These are phyloP conservation scores for Croton setiger DNA, from an alignment of 441 rosid species.

Conservation along the genomic window DNA sequence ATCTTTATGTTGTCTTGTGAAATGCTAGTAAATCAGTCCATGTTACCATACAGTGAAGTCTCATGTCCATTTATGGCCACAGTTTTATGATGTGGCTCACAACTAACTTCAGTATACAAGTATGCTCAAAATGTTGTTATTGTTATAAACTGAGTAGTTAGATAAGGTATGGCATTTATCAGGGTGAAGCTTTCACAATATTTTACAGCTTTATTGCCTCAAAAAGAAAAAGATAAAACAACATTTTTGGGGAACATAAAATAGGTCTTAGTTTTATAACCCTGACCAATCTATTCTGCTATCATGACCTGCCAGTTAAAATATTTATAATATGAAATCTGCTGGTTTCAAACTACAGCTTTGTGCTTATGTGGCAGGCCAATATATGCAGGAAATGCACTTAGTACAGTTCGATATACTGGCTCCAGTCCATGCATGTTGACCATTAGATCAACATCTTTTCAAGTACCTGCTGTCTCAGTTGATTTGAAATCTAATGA, in stretches of 20 bases:
- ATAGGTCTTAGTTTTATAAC: neutral
- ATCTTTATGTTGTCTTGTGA: neutral
- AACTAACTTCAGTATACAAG: neutral
- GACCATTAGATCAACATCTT: slow-evolving; percentile 75
- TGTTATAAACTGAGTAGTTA: neutral
- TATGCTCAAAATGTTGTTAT: neutral
- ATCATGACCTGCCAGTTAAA: neutral
- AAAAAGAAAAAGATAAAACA: neutral
- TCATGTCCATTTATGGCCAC: neutral
- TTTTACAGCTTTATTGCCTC: neutral
- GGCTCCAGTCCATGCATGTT: slow-evolving; percentile 77
- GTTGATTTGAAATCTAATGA: slow-evolving; percentile 39
- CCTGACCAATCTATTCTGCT: neutral
- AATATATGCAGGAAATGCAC: slow-evolving; percentile 96
- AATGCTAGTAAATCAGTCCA: no score
- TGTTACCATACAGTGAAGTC: neutral
- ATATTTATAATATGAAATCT: neutral
- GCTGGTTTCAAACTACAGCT: slow-evolving; percentile 3
- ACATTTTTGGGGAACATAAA: neutral
- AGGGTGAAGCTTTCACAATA: neutral
- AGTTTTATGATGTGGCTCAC: neutral
- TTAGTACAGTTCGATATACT: slow-evolving; percentile 67
- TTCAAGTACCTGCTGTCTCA: slow-evolving; percentile 37
- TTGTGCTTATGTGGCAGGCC: slow-evolving; percentile 50
- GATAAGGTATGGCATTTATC: neutral